These are phyloP conservation scores for Eucommia ulmoides DNA, from an alignment of 257 asterid species.

Conservation along the genomic window DNA sequence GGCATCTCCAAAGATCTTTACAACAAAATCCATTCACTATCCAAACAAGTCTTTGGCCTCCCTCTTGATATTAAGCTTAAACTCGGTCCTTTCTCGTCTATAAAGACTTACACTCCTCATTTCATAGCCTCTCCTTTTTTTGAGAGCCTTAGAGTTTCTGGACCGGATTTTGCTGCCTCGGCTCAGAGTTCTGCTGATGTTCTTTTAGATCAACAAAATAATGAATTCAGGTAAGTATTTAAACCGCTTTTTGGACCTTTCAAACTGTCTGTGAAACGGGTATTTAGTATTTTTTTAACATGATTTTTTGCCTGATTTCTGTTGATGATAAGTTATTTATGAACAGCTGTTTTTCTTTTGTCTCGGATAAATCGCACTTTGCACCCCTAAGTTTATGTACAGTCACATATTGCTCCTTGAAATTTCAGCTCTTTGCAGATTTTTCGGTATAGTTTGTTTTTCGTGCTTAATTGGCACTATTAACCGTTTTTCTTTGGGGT, in stretches of 20 bases:
- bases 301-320: too few species aligned
- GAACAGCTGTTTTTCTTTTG: too few species aligned
- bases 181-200: background rate
- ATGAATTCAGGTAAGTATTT: background rate
- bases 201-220: background rate
- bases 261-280: background rate
- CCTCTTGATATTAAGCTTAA: background rate
- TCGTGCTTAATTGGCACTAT: too few species aligned
- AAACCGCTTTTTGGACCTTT: background rate
- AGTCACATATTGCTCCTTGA: too few species aligned
- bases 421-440: too few species aligned
- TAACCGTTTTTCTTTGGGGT: too few species aligned
- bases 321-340: too few species aligned
- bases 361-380: too few species aligned
- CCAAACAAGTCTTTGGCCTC: background rate
- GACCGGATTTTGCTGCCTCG: background rate
- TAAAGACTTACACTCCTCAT: background rate
- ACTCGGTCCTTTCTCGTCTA: background rate
- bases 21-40: background rate
- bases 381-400: too few species aligned
- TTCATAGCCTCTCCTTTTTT: background rate
- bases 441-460: too few species aligned
- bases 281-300: too few species aligned
- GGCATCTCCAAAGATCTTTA: background rate
- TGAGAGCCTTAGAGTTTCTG: background rate